Base-by-base conservation (phyloP, 495 filamentous ascomycete genomes). In the Rusavskia elegans region DNA sequence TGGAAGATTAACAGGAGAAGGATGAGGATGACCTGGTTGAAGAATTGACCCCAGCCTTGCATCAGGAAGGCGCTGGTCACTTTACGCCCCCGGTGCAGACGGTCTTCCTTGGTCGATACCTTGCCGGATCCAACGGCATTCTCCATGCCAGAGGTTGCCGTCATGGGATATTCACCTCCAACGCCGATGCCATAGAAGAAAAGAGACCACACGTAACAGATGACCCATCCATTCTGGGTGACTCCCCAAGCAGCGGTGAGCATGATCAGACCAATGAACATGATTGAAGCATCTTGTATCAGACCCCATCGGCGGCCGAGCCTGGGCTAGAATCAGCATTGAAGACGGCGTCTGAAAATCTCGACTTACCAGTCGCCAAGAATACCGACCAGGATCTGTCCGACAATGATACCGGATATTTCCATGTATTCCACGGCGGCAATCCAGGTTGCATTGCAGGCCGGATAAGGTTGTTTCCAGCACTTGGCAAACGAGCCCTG, bases 11-110 rank as follows among this genome's bases (percentile, higher is more conserved):
- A 69, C 38, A 95, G 73, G 29, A 87, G 69, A 41, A 95, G 60
- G 59, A 94, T 93, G 42, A 95, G 74, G 45, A 92, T 64, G 53
- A 79, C 80, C 66, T 94, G 88, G 77, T 95, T 95, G 69, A 84
- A 72, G 61, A 94, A 83, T 64, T 95, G 88, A 60, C 89, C 89
- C 89, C 88, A 95, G 45, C 88, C 89, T 64, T 95, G 89, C 89
- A 95, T 95, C 69, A 95, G 68, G 71, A 95, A 95, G 32, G 89
- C 88, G 64, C 79, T 83, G 48, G 87, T 92, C 61, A 93, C 87
- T 66, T 90, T 90, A 62, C 89, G 83, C 45, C 89, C 89, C 65
- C 89, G 86, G 73, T 95, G 89, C 42, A 94, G 76, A 66, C 89
- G 85, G 63, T 95, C 89, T 20, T 92, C 85, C 55, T 79, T 81